Evolutionary conservation across 2,329 filamentous ascomycete species (phyloP), one percentile per base, ranked within the genome.

Genomic region (Aschersonia sp.): DNA sequence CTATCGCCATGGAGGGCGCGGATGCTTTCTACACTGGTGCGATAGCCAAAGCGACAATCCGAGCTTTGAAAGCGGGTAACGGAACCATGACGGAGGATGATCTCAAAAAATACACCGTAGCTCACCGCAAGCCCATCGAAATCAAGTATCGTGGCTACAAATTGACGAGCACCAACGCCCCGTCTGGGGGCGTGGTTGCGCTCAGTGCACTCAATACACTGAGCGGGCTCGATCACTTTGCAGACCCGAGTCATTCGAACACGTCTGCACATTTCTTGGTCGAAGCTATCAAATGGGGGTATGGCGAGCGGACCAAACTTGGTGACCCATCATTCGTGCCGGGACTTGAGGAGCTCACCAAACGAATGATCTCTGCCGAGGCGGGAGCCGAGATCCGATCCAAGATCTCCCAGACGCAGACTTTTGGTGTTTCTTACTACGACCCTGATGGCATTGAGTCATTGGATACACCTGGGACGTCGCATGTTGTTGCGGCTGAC

Each of bases 201-300:
- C 65, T 89, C 51, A 78, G 78, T n/a, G 74, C 79, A 0, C 64
- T 94, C 55, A 94, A 92, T 49, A 84, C 82, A 30, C 65, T 90
- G 42, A 74, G 81, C 51, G 84, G 84, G 0, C 94, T 87, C 57
- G 66, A 75, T 0, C 70, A 69, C 29, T 79, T 90, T 44, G 80
- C 78, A 14, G 66, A 78, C 10, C 64, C 72, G 1, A 64, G 68
- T 1, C 64, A 69, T 2, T 66, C 68, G 44, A 73, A 75, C 53
- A 59, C 87, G 0, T 86, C 79, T 40, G 86, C 83, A 0, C 87
- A 95, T 59, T 72, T 83, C 0, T 66, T 94, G n/a, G 81, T 90
- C 53, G 87, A 95, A 68, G 83, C 86, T 1, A 83, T 94, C 50
- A 72, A 84, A 6, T 94, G 89, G 58, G 85, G 80, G 0, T 94